Evolutionary conservation across 2,329 filamentous ascomycete genomes (phyloP).

Genomic region (Alternaria sp.): DNA sequence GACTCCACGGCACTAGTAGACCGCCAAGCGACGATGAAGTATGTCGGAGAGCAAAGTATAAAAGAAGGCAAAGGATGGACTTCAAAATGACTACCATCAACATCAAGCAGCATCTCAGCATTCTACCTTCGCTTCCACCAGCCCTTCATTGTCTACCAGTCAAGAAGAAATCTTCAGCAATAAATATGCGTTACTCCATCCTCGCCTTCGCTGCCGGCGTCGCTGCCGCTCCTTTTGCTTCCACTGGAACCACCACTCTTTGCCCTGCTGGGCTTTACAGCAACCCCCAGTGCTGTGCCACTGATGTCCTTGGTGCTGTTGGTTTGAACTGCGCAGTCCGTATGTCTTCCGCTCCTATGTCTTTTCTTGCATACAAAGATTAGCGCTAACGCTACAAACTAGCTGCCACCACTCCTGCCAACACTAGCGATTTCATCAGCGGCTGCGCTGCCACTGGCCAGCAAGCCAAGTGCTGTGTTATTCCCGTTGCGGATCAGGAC

Average conservation of each 20-base stretch:
- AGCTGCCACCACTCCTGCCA: conserved; percentile 10
- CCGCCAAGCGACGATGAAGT: neutral
- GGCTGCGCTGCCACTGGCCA: conserved; percentile 10
- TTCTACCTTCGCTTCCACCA: conserved; percentile 5
- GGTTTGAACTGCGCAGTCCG: conserved; percentile 15
- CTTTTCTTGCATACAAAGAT: neutral
- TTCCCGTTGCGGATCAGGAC: conserved; percentile 15
- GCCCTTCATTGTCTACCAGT: neutral
- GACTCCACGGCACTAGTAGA: neutral
- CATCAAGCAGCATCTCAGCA: conserved; percentile 3
- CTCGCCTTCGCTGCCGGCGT: conserved; percentile 9
- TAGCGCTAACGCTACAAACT: neutral
- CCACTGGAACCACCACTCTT: neutral
- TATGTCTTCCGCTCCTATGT: conserved; percentile 3
- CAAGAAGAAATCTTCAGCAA: neutral
- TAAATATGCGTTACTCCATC: conserved; percentile 17
- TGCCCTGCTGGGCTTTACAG: conserved; percentile 13
- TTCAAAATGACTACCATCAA: neutral
- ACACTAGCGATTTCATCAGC: conserved; percentile 5
- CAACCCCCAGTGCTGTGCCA: conserved; percentile 20
- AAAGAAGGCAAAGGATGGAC: conserved; percentile 3
- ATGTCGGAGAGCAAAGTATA: conserved; percentile 3
- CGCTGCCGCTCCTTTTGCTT: conserved; percentile 7
- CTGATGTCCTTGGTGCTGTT: conserved; percentile 11
- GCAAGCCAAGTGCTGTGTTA: conserved; percentile 19